Base-by-base conservation (phyloP, 345 rosid species). In the Populus nigra region DNA sequence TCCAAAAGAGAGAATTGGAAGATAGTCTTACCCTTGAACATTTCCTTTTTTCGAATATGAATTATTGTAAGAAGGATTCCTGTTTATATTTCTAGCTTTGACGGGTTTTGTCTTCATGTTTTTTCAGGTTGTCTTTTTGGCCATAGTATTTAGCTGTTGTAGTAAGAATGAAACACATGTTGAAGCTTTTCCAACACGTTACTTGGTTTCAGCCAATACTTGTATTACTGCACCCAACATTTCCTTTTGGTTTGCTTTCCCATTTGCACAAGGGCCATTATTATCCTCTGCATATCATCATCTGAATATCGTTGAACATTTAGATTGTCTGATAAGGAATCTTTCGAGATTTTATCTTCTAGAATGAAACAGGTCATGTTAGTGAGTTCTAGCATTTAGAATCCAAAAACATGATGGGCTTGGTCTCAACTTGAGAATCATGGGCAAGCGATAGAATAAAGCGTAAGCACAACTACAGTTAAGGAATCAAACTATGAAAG, bases 51-150 rank as follows among this genome's bases (percentile, higher is more conserved):
- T 33, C 36, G 35, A 33, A 33, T 33, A 33, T 33, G 1, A 33
- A 33, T 4, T 33, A 33, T 53, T 53, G n/a, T 16, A 45, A 25
- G 20, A n/a, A 71, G 55, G n/a, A 3, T 25, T 23, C n/a, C 20
- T 45, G 11, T 45, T 16, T 25, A 5, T 27, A 22, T 27, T 31
- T 50, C 27, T 29, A 29, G n/a, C 11, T 53, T 9, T 35, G 66
- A 72, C 49, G 22, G 25, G 29, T 73, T 65, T 7, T 49, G 20
- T 15, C 43, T 66, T 45, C 0, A 0, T 43, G 35, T 47, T 66
- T 66, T 55, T 35, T 49, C 71, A 66, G 78, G 78, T 65, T 65
- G 65, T 65, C 62, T 45, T 2, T 72, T 43, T 33, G 71, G 70
- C 62, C 65, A 31, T 49, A 10, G 67, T 27, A 53, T 53, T 53